phyloP scores from a whole-genome alignment of 2,329 filamentous ascomycete species.

The Periconia sp. region DNA sequence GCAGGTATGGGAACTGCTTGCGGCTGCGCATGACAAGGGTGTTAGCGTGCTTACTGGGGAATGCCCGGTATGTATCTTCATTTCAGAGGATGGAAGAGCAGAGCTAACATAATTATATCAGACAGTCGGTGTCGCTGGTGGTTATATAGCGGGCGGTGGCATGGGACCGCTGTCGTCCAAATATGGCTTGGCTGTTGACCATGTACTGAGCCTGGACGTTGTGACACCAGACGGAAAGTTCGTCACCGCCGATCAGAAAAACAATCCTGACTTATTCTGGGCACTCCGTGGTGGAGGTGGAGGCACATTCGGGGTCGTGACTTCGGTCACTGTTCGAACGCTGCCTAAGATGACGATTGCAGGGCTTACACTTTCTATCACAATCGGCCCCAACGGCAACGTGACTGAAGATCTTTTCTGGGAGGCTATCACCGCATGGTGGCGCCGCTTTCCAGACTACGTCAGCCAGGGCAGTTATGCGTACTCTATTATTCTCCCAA shows the following conservation, averaged over 20 bases:
- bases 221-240: not conserved
- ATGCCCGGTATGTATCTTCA: not conserved
- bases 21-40: not conserved
- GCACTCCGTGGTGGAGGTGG: not conserved
- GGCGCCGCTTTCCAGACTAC: not conserved
- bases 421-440: not conserved
- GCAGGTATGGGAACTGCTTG: conserved; percentile 6
- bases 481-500: not conserved
- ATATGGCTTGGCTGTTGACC: not conserved
- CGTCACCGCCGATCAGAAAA: not conserved
- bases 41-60: not conserved
- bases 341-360: not conserved
- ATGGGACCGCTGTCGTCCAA: conserved; percentile 37
- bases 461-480: not conserved
- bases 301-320: not conserved
- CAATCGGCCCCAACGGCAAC: not conserved
- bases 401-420: not conserved
- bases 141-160: conserved; percentile 48
- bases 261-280: not conserved
- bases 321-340: not conserved
- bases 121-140: conserved; percentile 49
- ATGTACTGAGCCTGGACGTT: not conserved
- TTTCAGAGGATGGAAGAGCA: not conserved
- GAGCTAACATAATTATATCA: not conserved
- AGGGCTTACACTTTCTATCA: not conserved